phyloP scores from a whole-genome alignment of 164 flowering plant genomes.

The Tinospora cordifolia region DNA sequence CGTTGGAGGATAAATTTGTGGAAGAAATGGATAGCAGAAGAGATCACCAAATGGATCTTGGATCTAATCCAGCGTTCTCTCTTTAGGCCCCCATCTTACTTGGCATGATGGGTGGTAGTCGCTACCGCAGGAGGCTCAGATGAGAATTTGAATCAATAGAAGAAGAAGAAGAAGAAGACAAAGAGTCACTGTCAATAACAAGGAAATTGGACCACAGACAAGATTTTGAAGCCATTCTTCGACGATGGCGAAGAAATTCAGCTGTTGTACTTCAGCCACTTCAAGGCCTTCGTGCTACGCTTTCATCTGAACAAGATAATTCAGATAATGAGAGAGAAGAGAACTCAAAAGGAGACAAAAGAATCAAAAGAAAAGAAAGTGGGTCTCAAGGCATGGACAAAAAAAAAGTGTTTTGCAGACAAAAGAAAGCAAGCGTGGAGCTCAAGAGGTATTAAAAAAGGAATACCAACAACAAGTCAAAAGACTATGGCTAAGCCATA shows the following conservation, averaged over 20 bases:
- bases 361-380: too few relatives aligned
- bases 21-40: slow-evolving; percentile 48
- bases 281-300: slow-evolving; percentile 37
- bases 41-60: slow-evolving; percentile 24
- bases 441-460: too few relatives aligned
- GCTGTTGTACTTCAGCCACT: slow-evolving; percentile 55
- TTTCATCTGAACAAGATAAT: too few relatives aligned
- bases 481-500: too few relatives aligned
- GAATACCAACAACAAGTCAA: too few relatives aligned
- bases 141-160: slow-evolving; percentile 21
- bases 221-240: slow-evolving; percentile 36
- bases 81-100: slow-evolving; percentile 80
- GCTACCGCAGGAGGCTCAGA: slow-evolving; percentile 32
- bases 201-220: too few relatives aligned
- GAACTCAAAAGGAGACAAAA: too few relatives aligned
- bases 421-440: too few relatives aligned
- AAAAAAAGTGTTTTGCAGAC: too few relatives aligned
- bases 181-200: too few relatives aligned
- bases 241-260: slow-evolving; percentile 62
- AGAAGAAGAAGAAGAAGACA: slow-evolving; percentile 26
- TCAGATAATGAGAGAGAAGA: too few relatives aligned
- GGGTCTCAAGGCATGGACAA: too few relatives aligned
- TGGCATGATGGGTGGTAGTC: slow-evolving; percentile 53
- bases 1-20: slow-evolving; percentile 35
- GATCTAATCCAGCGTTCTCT: slow-evolving; percentile 56